Conservation (phyloP, 1,284 basidiomycete species). For the Ceratobasidium sp. region DNA sequence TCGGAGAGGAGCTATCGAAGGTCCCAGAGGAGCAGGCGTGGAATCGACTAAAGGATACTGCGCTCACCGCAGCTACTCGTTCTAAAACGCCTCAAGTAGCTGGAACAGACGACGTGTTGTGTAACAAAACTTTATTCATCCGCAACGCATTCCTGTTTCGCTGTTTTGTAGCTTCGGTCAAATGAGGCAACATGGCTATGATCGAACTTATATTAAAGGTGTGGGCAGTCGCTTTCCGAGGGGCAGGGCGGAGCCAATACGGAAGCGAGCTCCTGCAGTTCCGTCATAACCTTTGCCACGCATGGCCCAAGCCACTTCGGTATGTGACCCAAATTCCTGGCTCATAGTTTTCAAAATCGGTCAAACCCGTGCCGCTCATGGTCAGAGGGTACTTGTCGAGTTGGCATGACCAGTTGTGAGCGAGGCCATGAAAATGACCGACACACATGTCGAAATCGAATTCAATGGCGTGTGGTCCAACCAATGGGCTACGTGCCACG, state of each 20-base stretch:
- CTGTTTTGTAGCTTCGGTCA: constrained; percentile 23
- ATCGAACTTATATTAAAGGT: constrained; percentile 6
- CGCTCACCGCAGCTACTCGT: neutral
- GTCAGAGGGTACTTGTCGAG: no score
- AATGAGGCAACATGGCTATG: constrained; percentile 7
- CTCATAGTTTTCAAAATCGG: no score
- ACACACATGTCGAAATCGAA: no score
- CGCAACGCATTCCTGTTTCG: constrained; percentile 6
- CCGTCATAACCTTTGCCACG: constrained; percentile 58
- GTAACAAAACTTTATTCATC: constrained; percentile 12
- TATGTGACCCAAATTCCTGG: neutral
- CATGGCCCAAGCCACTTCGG: constrained; percentile 57
- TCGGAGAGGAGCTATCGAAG: neutral
- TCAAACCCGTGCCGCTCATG: no score
- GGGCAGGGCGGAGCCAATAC: constrained; percentile 58
- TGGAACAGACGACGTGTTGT: constrained; percentile 2
- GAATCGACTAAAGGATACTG: neutral
- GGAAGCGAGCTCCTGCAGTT: constrained; percentile 60
- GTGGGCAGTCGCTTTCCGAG: constrained; percentile 56
- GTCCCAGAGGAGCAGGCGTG: constrained; percentile 12
- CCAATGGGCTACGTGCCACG: no score
- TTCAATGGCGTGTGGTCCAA: no score
- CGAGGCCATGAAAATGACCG: no score
- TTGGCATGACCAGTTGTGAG: no score
- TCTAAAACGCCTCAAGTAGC: constrained; percentile 5